Conservation (phyloP, 192 early-diverging fungal species). For the Dimargaris xerosporica region DNA sequence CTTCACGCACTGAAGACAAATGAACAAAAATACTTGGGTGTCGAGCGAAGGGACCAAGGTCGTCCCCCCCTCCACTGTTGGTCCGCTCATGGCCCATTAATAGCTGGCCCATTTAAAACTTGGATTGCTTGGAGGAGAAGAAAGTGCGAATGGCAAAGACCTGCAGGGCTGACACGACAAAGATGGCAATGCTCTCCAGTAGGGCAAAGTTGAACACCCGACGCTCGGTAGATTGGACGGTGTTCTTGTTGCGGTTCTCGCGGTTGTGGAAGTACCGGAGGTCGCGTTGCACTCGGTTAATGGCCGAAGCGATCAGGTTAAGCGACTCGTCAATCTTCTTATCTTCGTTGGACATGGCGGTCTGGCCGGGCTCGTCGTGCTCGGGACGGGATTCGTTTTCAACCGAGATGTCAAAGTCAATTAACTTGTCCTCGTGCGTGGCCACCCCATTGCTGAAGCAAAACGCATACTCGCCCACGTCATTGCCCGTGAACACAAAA, state of each 20-base stretch:
- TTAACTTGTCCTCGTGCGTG: constrained; percentile 83
- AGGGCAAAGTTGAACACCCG: constrained; percentile 89
- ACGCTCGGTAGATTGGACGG: constrained; percentile 72
- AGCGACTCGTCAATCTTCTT: constrained; percentile 37
- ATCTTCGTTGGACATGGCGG: constrained; percentile 23
- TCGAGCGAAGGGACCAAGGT: too few species aligned
- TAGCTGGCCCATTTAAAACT: constrained; percentile 14
- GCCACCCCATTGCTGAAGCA: constrained; percentile 95
- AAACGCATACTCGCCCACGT: constrained; percentile 84
- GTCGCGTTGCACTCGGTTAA: constrained; percentile 58
- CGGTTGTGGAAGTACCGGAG: constrained; percentile 81
- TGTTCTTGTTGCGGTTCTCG: constrained; percentile 82
- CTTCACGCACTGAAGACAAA: too few species aligned
- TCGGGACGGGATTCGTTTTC: constrained; percentile 71
- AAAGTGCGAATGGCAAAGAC: constrained; percentile 87
- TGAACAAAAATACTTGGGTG: too few species aligned
- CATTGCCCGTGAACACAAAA: constrained; percentile 77
- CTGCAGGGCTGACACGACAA: constrained; percentile 77
- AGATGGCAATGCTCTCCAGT: constrained; percentile 57
- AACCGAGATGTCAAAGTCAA: constrained; percentile 90
- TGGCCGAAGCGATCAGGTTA: constrained; percentile 41
- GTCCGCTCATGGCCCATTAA: too few species aligned
- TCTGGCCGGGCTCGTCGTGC: constrained; percentile 35
- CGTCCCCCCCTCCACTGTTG: too few species aligned
- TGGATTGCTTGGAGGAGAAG: constrained; percentile 56